phyloP scores from a whole-genome alignment of 140 eudicot genomes.

The Anethum foeniculum region DNA sequence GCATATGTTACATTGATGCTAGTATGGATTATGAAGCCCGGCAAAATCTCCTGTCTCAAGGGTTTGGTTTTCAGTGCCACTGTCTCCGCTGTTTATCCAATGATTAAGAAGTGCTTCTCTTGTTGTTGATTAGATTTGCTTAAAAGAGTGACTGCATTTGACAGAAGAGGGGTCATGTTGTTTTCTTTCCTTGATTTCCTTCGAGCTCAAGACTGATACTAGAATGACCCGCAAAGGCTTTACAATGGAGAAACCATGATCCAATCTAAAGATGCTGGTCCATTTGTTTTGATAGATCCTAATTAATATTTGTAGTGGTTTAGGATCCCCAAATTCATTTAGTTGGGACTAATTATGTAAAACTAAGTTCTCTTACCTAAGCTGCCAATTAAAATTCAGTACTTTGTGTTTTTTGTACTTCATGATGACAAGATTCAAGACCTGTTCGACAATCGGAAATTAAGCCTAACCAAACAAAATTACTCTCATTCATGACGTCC shows the following conservation, averaged over 20 bases:
- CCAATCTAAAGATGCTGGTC: background rate
- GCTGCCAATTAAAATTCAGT: background rate
- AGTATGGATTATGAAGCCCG: slow-evolving; percentile 80
- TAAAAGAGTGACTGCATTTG: background rate
- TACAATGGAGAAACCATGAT: background rate
- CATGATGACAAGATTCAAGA: background rate
- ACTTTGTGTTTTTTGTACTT: background rate
- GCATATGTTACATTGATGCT: slow-evolving; percentile 93
- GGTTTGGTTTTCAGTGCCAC: slow-evolving; percentile 71
- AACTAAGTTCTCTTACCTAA: background rate
- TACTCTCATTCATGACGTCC: background rate
- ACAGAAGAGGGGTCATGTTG: background rate
- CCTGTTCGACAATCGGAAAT: background rate
- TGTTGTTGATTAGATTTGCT: background rate
- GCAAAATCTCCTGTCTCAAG: slow-evolving; percentile 43
- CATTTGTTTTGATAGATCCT: background rate
- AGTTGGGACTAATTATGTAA: background rate
- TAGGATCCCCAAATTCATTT: background rate
- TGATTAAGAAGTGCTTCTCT: slow-evolving; percentile 23
- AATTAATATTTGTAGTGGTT: background rate
- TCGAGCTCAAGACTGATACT: background rate
- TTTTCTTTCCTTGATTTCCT: background rate
- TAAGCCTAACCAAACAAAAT: background rate
- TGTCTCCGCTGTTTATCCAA: slow-evolving; percentile 67
- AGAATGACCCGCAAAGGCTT: background rate